Evolutionary conservation across 1,284 basidiomycete genomes (phyloP).

Genomic region (Moesziomyces sp.): DNA sequence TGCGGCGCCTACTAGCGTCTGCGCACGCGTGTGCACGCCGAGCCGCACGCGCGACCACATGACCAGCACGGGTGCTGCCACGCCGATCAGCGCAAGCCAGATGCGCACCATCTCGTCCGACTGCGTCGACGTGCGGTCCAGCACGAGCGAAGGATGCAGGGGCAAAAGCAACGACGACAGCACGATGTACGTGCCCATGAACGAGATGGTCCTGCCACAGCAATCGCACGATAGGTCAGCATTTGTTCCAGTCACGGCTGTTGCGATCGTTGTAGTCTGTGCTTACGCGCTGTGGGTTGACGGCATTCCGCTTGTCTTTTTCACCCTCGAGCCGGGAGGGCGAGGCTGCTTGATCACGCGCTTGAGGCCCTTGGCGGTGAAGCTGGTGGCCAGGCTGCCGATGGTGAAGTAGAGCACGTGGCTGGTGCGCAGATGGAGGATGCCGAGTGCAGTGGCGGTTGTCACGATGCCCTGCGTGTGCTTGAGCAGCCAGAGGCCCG

Average conservation of each 20-base stretch:
- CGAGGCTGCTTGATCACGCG: slow-evolving; percentile 55
- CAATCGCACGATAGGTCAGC: not conserved
- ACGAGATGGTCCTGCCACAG: slow-evolving; percentile 38
- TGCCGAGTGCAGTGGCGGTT: slow-evolving; percentile 44
- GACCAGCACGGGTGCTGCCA: slow-evolving; percentile 33
- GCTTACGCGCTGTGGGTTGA: slow-evolving; percentile 54
- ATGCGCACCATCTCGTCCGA: slow-evolving; percentile 24
- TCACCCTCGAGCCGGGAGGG: slow-evolving; percentile 42
- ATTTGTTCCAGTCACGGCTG: too few relatives aligned
- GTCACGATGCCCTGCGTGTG: slow-evolving; percentile 53
- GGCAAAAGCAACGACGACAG: slow-evolving; percentile 38
- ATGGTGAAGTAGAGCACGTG: slow-evolving; percentile 45
- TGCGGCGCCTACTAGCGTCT: slow-evolving; percentile 38
- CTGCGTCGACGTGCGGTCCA: not conserved
- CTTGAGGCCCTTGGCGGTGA: slow-evolving; percentile 51
- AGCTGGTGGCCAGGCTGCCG: slow-evolving; percentile 43
- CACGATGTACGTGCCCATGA: slow-evolving; percentile 52
- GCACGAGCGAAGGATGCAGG: slow-evolving; percentile 30
- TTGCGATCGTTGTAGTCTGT: not conserved
- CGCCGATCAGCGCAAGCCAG: slow-evolving; percentile 30
- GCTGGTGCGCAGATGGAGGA: slow-evolving; percentile 43
- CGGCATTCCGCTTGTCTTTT: slow-evolving; percentile 53
- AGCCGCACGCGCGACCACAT: slow-evolving; percentile 54
- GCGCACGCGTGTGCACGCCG: slow-evolving; percentile 45
- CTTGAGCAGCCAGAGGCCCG: slow-evolving; percentile 46